phyloP scores from a whole-genome alignment of 2,329 filamentous ascomycete species.

The Biscogniauxia mediterranea region DNA sequence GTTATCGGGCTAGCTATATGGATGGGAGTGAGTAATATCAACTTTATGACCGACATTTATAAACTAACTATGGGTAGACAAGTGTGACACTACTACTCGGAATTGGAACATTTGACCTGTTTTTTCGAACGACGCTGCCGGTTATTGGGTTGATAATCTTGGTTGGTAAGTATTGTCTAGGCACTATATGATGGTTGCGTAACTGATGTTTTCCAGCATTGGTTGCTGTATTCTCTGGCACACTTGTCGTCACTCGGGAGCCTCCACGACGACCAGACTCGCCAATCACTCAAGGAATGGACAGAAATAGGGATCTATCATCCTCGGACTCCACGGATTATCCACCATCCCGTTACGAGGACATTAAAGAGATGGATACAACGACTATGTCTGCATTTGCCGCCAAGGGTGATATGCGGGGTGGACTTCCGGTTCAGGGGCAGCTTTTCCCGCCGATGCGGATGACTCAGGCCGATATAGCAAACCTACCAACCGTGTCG shows the following conservation, averaged over 20 bases:
- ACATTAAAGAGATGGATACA: slow-evolving; percentile 44
- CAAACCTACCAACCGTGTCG: slow-evolving; percentile 15
- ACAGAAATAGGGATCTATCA: slow-evolving; percentile 38
- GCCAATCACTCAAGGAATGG: slow-evolving; percentile 37
- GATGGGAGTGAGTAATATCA: slow-evolving; percentile 47
- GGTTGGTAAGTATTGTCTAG: slow-evolving; percentile 42
- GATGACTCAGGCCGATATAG: slow-evolving; percentile 16
- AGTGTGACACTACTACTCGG: slow-evolving; percentile 53
- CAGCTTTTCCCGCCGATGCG: slow-evolving; percentile 43
- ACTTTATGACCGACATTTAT: slow-evolving; percentile 7
- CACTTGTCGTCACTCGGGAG: slow-evolving; percentile 32
- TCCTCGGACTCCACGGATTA: slow-evolving; percentile 42
- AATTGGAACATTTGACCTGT: slow-evolving; percentile 40
- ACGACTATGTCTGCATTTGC: slow-evolving; percentile 38
- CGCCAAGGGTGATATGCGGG: slow-evolving; percentile 18
- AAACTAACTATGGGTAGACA: slow-evolving; percentile 36
- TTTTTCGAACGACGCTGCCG: slow-evolving; percentile 49
- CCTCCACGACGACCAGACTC: slow-evolving; percentile 38
- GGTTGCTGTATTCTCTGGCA: slow-evolving; percentile 39
- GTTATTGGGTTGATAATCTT: slow-evolving; percentile 48
- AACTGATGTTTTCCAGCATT: slow-evolving; percentile 33
- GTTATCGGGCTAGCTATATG: slow-evolving; percentile 49
- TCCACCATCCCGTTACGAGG: slow-evolving; percentile 47
- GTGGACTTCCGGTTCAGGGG: slow-evolving; percentile 38
- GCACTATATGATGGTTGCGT: not conserved